Evolutionary conservation across 2,329 filamentous ascomycete genomes (phyloP).

Genomic region (Sarocladium brachiariae): DNA sequence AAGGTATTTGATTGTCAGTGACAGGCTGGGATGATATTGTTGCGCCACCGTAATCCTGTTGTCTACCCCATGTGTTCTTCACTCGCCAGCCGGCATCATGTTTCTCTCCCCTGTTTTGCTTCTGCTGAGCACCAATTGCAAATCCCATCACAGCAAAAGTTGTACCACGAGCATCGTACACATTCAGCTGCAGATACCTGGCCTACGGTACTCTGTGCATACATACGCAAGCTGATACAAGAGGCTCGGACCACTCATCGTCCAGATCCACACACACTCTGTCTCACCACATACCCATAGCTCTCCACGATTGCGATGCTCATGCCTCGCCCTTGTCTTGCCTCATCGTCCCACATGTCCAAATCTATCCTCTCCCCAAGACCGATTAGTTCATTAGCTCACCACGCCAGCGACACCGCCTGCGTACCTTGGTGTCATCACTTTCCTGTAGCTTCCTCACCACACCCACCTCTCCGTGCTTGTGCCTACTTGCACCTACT

Average conservation of each 20-base stretch:
- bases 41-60: too few species aligned
- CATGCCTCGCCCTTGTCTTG: slow-evolving; percentile 1
- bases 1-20: too few species aligned
- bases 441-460: background rate
- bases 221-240: too few species aligned
- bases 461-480: background rate
- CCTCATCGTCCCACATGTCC: slow-evolving; percentile 5
- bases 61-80: too few species aligned
- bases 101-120: too few species aligned
- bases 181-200: too few species aligned
- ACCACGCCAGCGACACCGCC: slow-evolving; percentile 3
- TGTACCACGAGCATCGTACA: too few species aligned
- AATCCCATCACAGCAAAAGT: background rate
- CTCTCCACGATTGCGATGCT: background rate
- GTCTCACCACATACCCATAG: background rate
- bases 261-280: background rate
- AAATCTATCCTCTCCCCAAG: background rate
- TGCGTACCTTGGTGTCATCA: slow-evolving; percentile 7
- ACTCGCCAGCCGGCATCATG: too few species aligned
- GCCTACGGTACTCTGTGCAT: too few species aligned
- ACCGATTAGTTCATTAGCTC: slow-evolving; percentile 6
- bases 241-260: background rate
- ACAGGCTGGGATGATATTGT: too few species aligned
- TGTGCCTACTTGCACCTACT: too few species aligned
- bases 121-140: background rate